phyloP scores from a whole-genome alignment of 2,329 filamentous ascomycete genomes.

The Chaetoscypha palmicola region DNA sequence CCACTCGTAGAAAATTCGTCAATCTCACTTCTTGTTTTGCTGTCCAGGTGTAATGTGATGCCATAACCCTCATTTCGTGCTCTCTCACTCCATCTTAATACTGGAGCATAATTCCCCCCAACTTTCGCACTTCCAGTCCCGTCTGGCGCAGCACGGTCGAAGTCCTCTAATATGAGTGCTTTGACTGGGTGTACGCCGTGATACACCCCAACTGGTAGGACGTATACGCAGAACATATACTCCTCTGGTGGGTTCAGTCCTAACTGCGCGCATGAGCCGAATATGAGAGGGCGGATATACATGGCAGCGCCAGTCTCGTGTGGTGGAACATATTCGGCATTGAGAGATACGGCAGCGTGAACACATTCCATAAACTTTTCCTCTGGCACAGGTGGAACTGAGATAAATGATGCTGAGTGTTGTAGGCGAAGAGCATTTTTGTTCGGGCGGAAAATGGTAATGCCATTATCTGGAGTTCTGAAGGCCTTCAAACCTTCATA shows the following conservation, averaged over 20 bases:
- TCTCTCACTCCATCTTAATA: conserved; percentile 78
- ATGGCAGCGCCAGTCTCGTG: conserved; percentile 83
- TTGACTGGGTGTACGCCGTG: conserved; percentile 85
- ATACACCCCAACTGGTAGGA: conserved; percentile 88
- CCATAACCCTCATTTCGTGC: conserved; percentile 74
- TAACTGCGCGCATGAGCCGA: conserved; percentile 80
- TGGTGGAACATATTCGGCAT: conserved; percentile 86
- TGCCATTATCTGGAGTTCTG: conserved; percentile 62
- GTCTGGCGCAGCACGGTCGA: conserved; percentile 87
- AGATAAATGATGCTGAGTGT: conserved; percentile 75
- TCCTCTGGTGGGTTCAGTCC: conserved; percentile 82
- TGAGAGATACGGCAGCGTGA: conserved; percentile 74
- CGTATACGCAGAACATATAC: conserved; percentile 86
- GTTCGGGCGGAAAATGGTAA: conserved; percentile 82
- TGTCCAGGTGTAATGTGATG: conserved; percentile 94
- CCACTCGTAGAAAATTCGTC: conserved; percentile 96
- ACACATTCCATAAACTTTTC: conserved; percentile 70
- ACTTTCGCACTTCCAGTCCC: conserved; percentile 90
- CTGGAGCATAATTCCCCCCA: conserved; percentile 92
- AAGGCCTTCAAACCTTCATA: conserved; percentile 99
- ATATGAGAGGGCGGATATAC: conserved; percentile 86
- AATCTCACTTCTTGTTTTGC: conserved; percentile 72
- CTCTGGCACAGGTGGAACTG: conserved; percentile 72
- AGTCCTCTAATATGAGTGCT: conserved; percentile 82
- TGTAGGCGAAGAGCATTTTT: conserved; percentile 81